Evolutionary conservation across 1,284 basidiomycete genomes (phyloP).

Genomic region (Malassezia psittaci): DNA sequence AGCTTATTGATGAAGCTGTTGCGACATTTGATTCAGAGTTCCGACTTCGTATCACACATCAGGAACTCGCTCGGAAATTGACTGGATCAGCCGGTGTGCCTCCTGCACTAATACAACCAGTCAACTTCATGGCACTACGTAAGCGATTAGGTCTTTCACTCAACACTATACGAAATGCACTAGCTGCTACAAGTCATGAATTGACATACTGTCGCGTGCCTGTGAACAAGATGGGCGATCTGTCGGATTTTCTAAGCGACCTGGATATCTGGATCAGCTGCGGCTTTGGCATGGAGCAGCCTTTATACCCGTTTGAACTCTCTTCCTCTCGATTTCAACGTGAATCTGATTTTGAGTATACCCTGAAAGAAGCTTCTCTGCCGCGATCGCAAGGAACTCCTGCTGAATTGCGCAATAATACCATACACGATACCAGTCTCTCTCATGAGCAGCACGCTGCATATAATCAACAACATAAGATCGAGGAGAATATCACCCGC

Average conservation of each 20-base stretch:
- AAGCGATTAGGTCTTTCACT: constrained; percentile 8
- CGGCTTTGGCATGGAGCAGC: constrained; percentile 20
- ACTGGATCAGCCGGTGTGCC: not conserved
- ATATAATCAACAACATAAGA: too few relatives aligned
- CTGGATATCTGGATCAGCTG: constrained; percentile 30
- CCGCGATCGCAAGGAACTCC: not conserved
- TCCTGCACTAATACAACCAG: not conserved
- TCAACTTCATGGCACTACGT: constrained; percentile 12
- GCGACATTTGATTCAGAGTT: constrained; percentile 23
- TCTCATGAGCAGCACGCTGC: too few relatives aligned
- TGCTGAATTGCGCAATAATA: not conserved
- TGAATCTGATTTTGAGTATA: not conserved
- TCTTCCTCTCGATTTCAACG: not conserved
- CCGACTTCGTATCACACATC: not conserved
- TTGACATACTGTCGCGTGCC: constrained; percentile 23
- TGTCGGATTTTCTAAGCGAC: constrained; percentile 18
- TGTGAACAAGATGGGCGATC: constrained; percentile 13
- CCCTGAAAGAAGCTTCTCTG: not conserved
- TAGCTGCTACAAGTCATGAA: constrained; percentile 29
- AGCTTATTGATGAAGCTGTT: constrained; percentile 20
- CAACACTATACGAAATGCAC: constrained; percentile 11
- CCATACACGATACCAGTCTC: not conserved
- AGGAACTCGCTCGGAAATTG: not conserved
- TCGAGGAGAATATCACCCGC: not conserved
- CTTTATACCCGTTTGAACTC: not conserved